phyloP scores from a whole-genome alignment of 257 asterid species.

The Eucommia ulmoides region DNA sequence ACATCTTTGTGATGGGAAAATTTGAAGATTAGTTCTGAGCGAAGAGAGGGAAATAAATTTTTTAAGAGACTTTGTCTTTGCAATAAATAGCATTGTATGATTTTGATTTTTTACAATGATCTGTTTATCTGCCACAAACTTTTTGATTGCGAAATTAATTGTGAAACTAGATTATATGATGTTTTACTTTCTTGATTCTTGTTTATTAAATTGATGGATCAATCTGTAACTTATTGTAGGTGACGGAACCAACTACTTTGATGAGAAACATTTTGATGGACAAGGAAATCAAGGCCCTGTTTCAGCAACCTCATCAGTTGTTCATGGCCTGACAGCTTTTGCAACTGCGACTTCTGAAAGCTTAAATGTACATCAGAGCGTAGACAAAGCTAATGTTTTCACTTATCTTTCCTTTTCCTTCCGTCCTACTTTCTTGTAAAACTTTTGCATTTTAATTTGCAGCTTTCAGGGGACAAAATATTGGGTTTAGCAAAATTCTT shows the following conservation, averaged over 20 bases:
- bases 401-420: background rate
- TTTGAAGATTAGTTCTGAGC: background rate
- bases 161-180: no score
- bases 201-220: background rate
- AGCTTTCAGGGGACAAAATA: conserved; percentile 87
- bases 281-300: conserved; percentile 68
- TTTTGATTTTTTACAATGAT: background rate
- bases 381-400: background rate
- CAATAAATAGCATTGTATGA: no score
- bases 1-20: background rate
- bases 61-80: background rate
- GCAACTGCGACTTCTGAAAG: conserved; percentile 51
- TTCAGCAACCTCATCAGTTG: conserved; percentile 74
- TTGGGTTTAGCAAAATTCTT: conserved; percentile 81
- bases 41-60: background rate
- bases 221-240: conserved; percentile 23
- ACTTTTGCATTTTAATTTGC: conserved; percentile 20
- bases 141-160: background rate
- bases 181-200: background rate
- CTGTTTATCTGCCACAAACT: background rate
- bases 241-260: conserved; percentile 85
- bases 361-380: conserved; percentile 36
- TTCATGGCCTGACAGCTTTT: conserved; percentile 73
- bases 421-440: conserved; percentile 7
- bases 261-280: conserved; percentile 73